Conservation (phyloP, 495 filamentous ascomycete species). For the Aspergillus sclerotiicarbonarius region DNA sequence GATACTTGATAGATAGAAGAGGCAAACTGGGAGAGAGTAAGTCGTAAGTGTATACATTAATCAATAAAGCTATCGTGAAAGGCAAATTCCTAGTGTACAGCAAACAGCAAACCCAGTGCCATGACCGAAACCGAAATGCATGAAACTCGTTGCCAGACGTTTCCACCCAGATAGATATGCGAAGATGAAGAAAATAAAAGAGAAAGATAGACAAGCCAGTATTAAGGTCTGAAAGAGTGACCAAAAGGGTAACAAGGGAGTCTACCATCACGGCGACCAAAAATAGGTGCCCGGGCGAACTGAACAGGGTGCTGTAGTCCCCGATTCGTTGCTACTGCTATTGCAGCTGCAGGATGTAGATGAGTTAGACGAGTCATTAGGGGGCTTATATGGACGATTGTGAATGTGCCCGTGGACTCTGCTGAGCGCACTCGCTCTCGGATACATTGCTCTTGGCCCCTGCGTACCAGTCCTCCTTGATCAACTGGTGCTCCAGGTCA, state of each 20-base stretch:
- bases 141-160: not conserved
- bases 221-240: too few relatives aligned
- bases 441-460: conserved; percentile 34
- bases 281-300: not conserved
- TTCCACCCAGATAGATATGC: not conserved
- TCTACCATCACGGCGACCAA: not conserved
- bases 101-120: not conserved
- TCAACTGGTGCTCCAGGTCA: conserved; percentile 58
- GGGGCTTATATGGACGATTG: conserved; percentile 20
- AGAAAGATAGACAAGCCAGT: too few relatives aligned
- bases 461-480: conserved; percentile 72
- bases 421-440: conserved; percentile 35
- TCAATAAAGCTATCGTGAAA: not conserved
- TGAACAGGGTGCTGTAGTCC: not conserved
- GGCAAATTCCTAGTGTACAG: too few relatives aligned
- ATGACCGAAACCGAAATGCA: not conserved
- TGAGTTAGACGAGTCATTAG: not conserved
- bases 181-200: not conserved
- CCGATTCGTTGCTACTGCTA: not conserved
- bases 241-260: not conserved
- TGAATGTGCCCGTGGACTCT: conserved; percentile 16
- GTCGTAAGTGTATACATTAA: not conserved
- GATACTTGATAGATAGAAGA: too few relatives aligned
- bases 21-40: too few relatives aligned
- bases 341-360: not conserved